Evolutionary conservation across 2,329 filamentous ascomycete species (phyloP).

Genomic region (Ophiostoma sp.): DNA sequence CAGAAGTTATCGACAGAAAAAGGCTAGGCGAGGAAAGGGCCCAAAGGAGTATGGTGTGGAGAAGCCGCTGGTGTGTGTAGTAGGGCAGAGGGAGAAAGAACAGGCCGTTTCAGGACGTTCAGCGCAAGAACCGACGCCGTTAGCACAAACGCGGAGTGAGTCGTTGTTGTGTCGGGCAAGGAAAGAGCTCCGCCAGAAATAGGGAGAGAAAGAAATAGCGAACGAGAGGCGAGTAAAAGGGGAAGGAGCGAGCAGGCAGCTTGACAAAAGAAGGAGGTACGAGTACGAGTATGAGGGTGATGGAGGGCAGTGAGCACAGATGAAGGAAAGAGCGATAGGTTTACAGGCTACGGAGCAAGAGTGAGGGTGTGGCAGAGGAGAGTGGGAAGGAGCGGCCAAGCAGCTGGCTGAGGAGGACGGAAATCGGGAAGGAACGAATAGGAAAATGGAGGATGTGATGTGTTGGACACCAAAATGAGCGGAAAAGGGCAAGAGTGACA

Average conservation of each 20-base stretch:
- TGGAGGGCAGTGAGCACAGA: not conserved
- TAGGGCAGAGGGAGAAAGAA: constrained; percentile 13
- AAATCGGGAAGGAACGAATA: constrained; percentile 14
- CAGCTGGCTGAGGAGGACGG: not conserved
- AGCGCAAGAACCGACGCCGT: not conserved
- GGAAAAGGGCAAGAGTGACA: too few relatives aligned
- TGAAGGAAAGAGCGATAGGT: not conserved
- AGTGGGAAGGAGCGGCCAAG: constrained; percentile 11
- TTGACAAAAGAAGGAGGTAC: not conserved
- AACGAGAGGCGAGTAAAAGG: not conserved
- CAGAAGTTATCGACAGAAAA: not conserved
- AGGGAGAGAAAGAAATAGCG: not conserved
- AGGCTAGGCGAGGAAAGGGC: constrained; percentile 15
- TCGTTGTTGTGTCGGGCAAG: not conserved
- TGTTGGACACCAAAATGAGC: not conserved
- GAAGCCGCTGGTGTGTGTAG: constrained; percentile 19
- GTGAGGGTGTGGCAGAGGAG: too few relatives aligned
- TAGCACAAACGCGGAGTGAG: constrained; percentile 1
- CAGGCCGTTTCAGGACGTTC: not conserved
- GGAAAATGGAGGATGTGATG: constrained; percentile 11
- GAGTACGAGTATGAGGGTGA: not conserved
- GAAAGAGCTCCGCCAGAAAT: not conserved
- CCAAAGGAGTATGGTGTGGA: constrained; percentile 23
- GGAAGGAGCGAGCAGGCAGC: not conserved
- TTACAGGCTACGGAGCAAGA: constrained; percentile 5